Evolutionary conservation across 176 grass and related monocot species (phyloP), one percentile per base, ranked within the genome.

Genomic region (Phyllostachys edulis): DNA sequence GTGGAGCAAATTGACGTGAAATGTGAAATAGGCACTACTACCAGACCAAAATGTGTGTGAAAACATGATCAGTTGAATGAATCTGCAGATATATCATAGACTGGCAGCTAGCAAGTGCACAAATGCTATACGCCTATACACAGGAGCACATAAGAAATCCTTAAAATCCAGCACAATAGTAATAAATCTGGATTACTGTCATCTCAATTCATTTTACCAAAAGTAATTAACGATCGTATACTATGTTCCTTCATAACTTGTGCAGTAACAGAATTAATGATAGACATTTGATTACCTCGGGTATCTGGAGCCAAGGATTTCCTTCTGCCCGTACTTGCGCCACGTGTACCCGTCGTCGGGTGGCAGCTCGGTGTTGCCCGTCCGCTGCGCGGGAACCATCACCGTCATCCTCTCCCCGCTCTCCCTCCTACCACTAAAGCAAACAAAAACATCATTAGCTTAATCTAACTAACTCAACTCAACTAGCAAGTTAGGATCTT

Each of bases 291-390:
- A 27, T 37, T 84, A 98, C 96, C 96, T 94, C 18, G 93, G 93
- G 36, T 86, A 96, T 27, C 62, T 78, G 0, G 89, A 92, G 9
- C 93, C 87, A 3, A 96, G 91, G 60, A 96, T 99, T 37, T 86
- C 82, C 72, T 99, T 99, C 57, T 95, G 93, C 14, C 96, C 96
- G 46, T 99, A 99, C 82, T 99, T 99, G 27, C 93, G 81, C 96
- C 96, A 99, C 1, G 91, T 94, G 89, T 99, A 99, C 1, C 93
- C 93, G 3, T 99, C 96, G 60, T 99, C 91, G 0, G 93, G 96
- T 3, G 96, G 93, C 12, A 73, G 73, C 68, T 96, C 96, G 9
- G 36, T 89, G 88, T 94, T 94, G 38, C 93, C 93, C 1, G 89
- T 89, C 63, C 74, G 56, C 40, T 83, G 67, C 9, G 65, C 91